Percentiles rank a stretch among this genome's conserved stretches.
Evolutionary conservation across 2,329 filamentous ascomycete genomes (phyloP).

Genomic region (Ophiostoma triangulosporum): DNA sequence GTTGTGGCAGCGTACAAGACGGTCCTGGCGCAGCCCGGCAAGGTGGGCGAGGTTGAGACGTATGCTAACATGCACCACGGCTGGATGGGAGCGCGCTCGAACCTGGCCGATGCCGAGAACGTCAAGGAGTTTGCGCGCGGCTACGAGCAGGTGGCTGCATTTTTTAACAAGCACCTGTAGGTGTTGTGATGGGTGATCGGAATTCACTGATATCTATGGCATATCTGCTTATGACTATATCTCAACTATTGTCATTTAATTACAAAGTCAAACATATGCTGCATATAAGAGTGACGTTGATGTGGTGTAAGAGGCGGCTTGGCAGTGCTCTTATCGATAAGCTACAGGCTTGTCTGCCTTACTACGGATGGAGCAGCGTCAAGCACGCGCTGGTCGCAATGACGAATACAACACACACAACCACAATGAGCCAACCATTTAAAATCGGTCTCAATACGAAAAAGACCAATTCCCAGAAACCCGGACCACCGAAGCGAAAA

Average conservation of each 20-base stretch:
- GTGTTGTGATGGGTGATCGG: neutral
- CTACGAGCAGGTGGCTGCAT: slow-evolving; percentile 30
- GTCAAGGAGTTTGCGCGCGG: slow-evolving; percentile 35
- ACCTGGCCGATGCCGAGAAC: slow-evolving; percentile 31
- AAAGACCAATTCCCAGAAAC: slow-evolving; percentile 43
- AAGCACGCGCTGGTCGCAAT: no score
- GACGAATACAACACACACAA: no score
- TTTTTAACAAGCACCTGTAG: slow-evolving; percentile 29
- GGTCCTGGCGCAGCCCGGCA: slow-evolving; percentile 27
- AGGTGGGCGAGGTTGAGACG: slow-evolving; percentile 31
- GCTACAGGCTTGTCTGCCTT: neutral
- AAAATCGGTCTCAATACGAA: slow-evolving; percentile 17
- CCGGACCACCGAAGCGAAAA: slow-evolving; percentile 35
- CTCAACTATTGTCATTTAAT: no score
- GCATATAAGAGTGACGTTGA: no score
- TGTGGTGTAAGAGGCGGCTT: neutral
- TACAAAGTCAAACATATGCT: no score
- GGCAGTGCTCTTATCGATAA: slow-evolving; percentile 8
- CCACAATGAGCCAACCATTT: slow-evolving; percentile 6
- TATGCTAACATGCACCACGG: slow-evolving; percentile 39
- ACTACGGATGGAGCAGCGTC: no score
- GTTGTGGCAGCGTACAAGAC: slow-evolving; percentile 30
- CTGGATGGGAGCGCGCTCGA: slow-evolving; percentile 43
- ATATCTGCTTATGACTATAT: no score
- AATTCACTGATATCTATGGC: no score